Conservation (phyloP, 495 filamentous ascomycete genomes). For the Neurospora sublineolata region DNA sequence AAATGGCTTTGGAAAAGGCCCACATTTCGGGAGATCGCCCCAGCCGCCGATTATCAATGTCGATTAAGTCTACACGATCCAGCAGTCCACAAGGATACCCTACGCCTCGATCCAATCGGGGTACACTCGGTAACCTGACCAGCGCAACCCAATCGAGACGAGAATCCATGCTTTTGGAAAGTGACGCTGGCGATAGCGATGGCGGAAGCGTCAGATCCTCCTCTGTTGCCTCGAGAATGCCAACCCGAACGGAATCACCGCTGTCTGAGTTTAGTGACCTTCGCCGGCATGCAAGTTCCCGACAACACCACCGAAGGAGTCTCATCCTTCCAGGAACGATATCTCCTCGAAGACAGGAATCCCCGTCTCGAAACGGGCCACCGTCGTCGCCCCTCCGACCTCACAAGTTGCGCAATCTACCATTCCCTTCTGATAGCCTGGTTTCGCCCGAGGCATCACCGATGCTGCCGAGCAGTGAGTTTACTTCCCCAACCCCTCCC, state of each 20-base stretch:
- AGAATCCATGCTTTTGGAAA: constrained; percentile 63
- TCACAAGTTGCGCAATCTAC: constrained; percentile 65
- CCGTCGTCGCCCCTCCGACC: constrained; percentile 84
- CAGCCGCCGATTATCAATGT: constrained; percentile 29
- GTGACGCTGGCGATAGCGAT: constrained; percentile 59
- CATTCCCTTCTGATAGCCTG: constrained; percentile 60
- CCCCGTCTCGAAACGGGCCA: constrained; percentile 58
- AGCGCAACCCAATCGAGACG: constrained; percentile 56
- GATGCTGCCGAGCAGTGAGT: constrained; percentile 67
- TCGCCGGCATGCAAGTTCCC: constrained; percentile 52
- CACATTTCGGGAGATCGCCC: constrained; percentile 28
- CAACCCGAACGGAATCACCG: constrained; percentile 73
- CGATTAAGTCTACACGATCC: constrained; percentile 53
- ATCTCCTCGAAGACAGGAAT: constrained; percentile 74
- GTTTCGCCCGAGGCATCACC: constrained; percentile 84
- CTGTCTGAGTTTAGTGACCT: constrained; percentile 70
- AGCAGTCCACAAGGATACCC: constrained; percentile 86
- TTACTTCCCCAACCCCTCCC: constrained; percentile 52
- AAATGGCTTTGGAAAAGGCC: constrained; percentile 41
- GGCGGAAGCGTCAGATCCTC: constrained; percentile 80
- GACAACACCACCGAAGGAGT: constrained; percentile 73
- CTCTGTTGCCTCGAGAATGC: constrained; percentile 53
- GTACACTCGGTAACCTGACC: constrained; percentile 44
- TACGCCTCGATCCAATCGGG: constrained; percentile 78
- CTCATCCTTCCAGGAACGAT: constrained; percentile 62